Evolutionary conservation across 768 basidiomycete species (phyloP).

Genomic region (Boletus patriciae): DNA sequence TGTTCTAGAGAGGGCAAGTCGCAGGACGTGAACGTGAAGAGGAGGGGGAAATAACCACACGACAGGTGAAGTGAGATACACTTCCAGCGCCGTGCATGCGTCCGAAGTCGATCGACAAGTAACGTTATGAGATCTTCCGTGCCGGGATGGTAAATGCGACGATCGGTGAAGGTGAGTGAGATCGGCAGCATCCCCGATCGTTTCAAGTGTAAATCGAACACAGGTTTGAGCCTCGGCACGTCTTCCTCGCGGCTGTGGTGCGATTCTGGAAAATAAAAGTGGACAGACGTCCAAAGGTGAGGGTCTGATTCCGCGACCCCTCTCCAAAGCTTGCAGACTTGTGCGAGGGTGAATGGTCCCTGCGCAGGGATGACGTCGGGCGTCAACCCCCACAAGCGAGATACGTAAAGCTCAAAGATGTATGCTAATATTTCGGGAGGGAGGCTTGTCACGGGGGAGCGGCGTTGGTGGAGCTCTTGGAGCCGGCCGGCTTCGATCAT

Average conservation of each 20-base stretch:
- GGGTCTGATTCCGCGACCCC: conserved; percentile 10
- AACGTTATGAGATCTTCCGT: conserved; percentile 10
- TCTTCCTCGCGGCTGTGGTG: not conserved
- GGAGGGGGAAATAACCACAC: conserved; percentile 10
- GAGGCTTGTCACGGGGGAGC: conserved; percentile 8
- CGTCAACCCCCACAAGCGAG: not conserved
- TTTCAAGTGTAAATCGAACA: conserved; percentile 13
- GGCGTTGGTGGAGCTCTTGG: not conserved
- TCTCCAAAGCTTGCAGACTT: conserved; percentile 25
- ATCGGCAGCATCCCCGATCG: conserved; percentile 16
- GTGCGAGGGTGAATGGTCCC: conserved; percentile 13
- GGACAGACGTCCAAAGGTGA: conserved; percentile 26
- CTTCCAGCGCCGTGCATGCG: conserved; percentile 20
- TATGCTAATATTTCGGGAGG: conserved; percentile 38
- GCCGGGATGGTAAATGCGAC: conserved; percentile 6
- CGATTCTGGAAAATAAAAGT: conserved; percentile 10
- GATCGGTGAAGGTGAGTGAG: conserved; percentile 21
- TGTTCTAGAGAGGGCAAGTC: conserved; percentile 17
- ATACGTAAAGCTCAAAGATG: conserved; percentile 14
- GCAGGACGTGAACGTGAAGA: conserved; percentile 18
- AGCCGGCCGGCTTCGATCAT: not conserved
- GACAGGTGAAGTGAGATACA: conserved; percentile 12
- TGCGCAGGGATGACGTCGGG: not conserved
- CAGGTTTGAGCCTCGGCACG: not conserved
- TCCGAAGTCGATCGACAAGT: conserved; percentile 14